These are phyloP conservation scores for Clonostachys rhizophaga DNA, from an alignment of 2,329 filamentous ascomycete species.

Conservation along the genomic window DNA sequence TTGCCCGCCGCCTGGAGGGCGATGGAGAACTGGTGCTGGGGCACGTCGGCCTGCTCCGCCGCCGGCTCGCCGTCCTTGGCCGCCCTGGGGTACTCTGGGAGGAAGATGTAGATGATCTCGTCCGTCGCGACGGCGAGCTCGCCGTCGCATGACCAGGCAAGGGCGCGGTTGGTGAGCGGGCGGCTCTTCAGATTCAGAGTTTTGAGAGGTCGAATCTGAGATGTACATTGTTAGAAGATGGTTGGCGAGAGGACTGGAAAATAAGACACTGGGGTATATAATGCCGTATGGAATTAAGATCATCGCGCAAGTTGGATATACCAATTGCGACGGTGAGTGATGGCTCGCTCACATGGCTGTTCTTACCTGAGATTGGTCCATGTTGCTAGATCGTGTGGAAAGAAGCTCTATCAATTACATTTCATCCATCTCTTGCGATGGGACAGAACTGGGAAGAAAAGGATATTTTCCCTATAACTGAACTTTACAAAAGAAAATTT, in stretches of 20 bases:
- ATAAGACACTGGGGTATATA: too few species aligned
- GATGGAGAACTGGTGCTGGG: slow-evolving; percentile 23
- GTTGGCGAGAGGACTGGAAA: background rate
- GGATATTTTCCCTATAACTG: too few species aligned
- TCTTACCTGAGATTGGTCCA: slow-evolving; percentile 1
- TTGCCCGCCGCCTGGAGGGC: slow-evolving; percentile 22
- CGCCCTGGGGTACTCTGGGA: slow-evolving; percentile 34
- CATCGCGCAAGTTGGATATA: too few species aligned
- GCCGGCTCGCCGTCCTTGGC: slow-evolving; percentile 3
- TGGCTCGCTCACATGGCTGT: too few species aligned
- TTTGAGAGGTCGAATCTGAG: slow-evolving; percentile 40
- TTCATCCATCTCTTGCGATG: too few species aligned
- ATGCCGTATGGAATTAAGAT: too few species aligned
- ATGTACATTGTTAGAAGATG: background rate
- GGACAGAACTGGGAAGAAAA: too few species aligned
- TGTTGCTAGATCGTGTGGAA: background rate
- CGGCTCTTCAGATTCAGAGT: slow-evolving; percentile 35
- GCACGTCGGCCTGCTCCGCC: slow-evolving; percentile 16
- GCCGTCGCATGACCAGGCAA: slow-evolving; percentile 51
- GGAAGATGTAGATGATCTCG: slow-evolving; percentile 46
- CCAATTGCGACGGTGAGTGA: too few species aligned
- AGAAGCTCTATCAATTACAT: too few species aligned
- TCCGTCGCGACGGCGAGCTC: slow-evolving; percentile 53
- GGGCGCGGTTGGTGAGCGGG: slow-evolving; percentile 34
- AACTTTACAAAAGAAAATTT: too few species aligned